Percentiles rank a stretch among this genome's conserved stretches.
Conservation (phyloP, 106 monocot genomes). For the Vanilla planifolia region DNA sequence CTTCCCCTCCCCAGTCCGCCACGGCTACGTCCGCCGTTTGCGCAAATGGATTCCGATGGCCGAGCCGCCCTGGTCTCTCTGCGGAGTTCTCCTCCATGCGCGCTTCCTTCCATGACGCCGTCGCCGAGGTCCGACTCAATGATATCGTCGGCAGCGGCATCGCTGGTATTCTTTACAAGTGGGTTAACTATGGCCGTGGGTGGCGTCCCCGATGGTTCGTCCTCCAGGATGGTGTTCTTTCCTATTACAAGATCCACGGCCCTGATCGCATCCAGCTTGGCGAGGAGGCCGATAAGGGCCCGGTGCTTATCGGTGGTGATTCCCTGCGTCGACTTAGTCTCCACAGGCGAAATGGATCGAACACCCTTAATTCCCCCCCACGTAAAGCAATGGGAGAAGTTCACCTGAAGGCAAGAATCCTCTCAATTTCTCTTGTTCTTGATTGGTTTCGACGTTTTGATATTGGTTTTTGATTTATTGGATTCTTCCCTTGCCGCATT, state of each 20-base stretch:
- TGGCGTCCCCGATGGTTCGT: conserved; percentile 94
- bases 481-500: no score
- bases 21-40: not conserved
- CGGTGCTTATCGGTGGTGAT: conserved; percentile 50
- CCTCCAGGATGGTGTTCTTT: conserved; percentile 54
- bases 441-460: no score
- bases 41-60: conserved; percentile 10
- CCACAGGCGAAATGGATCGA: conserved; percentile 3
- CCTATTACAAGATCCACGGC: conserved; percentile 57
- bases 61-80: conserved; percentile 12
- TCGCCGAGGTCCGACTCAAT: conserved; percentile 25
- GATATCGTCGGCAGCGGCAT: conserved; percentile 52
- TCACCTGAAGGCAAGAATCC: conserved; percentile 37
- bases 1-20: conserved; percentile 1
- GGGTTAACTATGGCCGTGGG: conserved; percentile 91
- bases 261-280: conserved; percentile 39
- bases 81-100: conserved; percentile 5
- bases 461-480: not conserved
- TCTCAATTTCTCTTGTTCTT: no score
- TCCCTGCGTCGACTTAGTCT: conserved; percentile 29
- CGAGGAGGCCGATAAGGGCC: conserved; percentile 36
- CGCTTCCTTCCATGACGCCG: conserved; percentile 8
- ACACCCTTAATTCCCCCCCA: conserved; percentile 9
- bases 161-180: conserved; percentile 83
- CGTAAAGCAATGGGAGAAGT: conserved; percentile 54